A percentile compares a stretch with the other conserved stretches of the same genome.
Evolutionary conservation across 352 stramenopile genomes (phyloP).

Genomic region (Pelagophyceae sp.): DNA sequence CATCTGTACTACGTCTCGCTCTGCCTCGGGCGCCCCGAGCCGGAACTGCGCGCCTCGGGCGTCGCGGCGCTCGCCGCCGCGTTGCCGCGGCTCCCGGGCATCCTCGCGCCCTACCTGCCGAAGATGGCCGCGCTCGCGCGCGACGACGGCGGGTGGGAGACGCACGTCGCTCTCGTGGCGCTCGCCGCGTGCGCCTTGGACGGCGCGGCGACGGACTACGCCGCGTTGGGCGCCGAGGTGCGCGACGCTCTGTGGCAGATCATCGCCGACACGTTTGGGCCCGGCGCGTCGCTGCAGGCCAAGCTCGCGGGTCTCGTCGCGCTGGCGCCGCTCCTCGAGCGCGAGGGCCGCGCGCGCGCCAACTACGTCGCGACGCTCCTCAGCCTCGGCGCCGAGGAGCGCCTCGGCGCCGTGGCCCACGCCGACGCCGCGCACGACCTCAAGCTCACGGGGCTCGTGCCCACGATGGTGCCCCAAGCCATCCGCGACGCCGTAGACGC

Average conservation of each 20-base stretch:
- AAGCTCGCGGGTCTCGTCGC: neutral
- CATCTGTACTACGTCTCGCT: constrained; percentile 73
- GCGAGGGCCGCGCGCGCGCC: too few species aligned
- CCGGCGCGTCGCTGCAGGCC: neutral
- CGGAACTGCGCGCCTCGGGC: constrained; percentile 59
- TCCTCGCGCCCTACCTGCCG: constrained; percentile 48
- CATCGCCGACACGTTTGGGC: neutral
- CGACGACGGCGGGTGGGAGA: constrained; percentile 58
- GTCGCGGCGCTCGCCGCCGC: constrained; percentile 40
- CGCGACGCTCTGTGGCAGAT: neutral
- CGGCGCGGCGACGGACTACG: neutral
- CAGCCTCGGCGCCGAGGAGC: neutral
- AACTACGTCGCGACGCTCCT: neutral
- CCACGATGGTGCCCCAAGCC: neutral
- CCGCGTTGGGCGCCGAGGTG: neutral
- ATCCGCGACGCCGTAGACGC: neutral
- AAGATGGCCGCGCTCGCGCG: constrained; percentile 47
- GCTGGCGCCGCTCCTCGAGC: neutral
- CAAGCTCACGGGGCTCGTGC: neutral
- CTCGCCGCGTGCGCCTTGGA: neutral
- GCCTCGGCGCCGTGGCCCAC: neutral
- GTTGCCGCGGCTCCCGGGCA: neutral
- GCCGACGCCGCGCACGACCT: neutral
- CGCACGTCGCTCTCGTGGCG: constrained; percentile 36
- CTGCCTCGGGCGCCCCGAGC: constrained; percentile 55